Conservation (phyloP, 495 filamentous ascomycete species). For the Polyplosphaeria fusca region DNA sequence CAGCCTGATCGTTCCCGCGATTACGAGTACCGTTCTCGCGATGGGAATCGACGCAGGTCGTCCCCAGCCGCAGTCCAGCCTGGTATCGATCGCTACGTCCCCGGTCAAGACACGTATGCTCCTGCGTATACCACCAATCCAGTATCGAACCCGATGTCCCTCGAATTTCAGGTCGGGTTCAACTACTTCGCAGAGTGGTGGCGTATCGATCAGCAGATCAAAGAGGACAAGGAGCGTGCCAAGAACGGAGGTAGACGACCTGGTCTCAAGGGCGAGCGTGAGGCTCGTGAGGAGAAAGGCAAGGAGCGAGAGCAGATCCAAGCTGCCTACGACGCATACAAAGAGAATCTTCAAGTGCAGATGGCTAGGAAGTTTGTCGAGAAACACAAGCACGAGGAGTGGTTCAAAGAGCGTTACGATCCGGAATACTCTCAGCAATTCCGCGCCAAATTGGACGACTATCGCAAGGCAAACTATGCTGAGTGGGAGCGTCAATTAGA, state of each 20-base stretch:
- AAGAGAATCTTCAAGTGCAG: slow-evolving; percentile 86
- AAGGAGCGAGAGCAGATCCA: slow-evolving; percentile 89
- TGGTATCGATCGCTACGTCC: slow-evolving; percentile 94
- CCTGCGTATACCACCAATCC: slow-evolving; percentile 66
- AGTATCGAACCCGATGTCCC: slow-evolving; percentile 72
- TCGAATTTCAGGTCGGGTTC: slow-evolving; percentile 93
- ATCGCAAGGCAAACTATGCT: slow-evolving; percentile 67
- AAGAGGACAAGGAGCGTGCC: slow-evolving; percentile 78
- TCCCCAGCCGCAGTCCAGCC: slow-evolving; percentile 60
- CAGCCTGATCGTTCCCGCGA: slow-evolving; percentile 57
- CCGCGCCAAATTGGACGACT: slow-evolving; percentile 66
- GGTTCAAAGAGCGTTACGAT: slow-evolving; percentile 95
- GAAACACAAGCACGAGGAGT: slow-evolving; percentile 88
- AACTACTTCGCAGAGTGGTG: slow-evolving; percentile 98
- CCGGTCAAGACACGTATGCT: slow-evolving; percentile 66
- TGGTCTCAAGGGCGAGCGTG: slow-evolving; percentile 70
- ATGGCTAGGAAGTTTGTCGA: slow-evolving; percentile 87
- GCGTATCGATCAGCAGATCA: slow-evolving; percentile 77
- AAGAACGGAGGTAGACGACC: slow-evolving; percentile 72
- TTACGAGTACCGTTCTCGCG: slow-evolving; percentile 61
- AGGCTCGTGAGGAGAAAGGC: slow-evolving; percentile 79
- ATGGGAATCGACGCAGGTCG: slow-evolving; percentile 53
- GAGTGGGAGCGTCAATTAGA: slow-evolving; percentile 86
- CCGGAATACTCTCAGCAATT: slow-evolving; percentile 71
- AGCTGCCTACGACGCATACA: slow-evolving; percentile 87